Percentiles rank a stretch among this genome's conserved stretches.
Evolutionary conservation across 352 stramenopile species (phyloP).

Genomic region (Phytophthora idaei): DNA sequence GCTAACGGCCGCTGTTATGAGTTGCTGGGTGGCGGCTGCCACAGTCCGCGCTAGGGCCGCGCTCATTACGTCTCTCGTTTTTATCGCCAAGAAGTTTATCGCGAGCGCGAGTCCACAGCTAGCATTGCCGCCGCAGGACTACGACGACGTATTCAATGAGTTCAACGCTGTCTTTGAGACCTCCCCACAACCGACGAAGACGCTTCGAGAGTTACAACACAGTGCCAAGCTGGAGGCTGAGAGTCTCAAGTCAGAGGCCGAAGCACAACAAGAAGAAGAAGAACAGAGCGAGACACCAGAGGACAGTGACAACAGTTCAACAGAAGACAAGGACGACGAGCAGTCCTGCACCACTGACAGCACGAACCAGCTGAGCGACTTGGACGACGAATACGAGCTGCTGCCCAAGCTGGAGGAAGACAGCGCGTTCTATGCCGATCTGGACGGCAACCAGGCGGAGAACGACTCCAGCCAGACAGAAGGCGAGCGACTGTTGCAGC

Average conservation of each 20-base stretch:
- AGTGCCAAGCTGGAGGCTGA: constrained; percentile 18
- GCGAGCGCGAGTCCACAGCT: constrained; percentile 16
- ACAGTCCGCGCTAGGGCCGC: constrained; percentile 25
- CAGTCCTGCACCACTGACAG: constrained; percentile 38
- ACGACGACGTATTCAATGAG: constrained; percentile 41
- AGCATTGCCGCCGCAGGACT: constrained; percentile 5
- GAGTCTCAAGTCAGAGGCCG: background rate
- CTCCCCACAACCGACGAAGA: constrained; percentile 12
- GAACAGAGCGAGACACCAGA: constrained; percentile 16
- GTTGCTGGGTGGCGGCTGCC: constrained; percentile 30
- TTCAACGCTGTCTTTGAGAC: constrained; percentile 44
- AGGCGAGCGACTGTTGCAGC: constrained; percentile 35
- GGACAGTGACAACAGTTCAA: constrained; percentile 9
- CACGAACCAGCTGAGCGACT: constrained; percentile 47
- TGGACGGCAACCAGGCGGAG: constrained; percentile 32
- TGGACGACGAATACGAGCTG: constrained; percentile 46
- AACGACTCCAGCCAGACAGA: constrained; percentile 19
- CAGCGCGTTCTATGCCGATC: constrained; percentile 39
- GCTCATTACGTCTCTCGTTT: constrained; percentile 36
- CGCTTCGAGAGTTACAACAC: constrained; percentile 26
- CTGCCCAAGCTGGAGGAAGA: constrained; percentile 38
- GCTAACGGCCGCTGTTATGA: constrained; percentile 25
- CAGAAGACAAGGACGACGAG: constrained; percentile 35
- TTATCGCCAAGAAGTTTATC: constrained; percentile 41
- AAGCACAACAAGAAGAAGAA: background rate